Percentiles rank a stretch among this genome's conserved stretches.
phyloP scores from a whole-genome alignment of 179 eudicot genomes.

The Amaranthus tricolor region DNA sequence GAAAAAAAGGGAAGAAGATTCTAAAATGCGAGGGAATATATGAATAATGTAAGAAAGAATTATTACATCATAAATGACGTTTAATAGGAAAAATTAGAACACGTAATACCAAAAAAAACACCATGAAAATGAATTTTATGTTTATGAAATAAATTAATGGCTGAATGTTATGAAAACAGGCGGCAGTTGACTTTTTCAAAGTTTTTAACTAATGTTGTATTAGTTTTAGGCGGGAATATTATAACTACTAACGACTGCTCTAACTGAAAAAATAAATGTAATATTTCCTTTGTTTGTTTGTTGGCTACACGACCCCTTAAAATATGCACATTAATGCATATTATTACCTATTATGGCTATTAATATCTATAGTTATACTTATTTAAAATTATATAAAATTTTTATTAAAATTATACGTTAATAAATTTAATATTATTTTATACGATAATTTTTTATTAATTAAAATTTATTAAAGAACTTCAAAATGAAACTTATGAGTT shows the following conservation, averaged over 20 bases:
- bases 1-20: not conserved
- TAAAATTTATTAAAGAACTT: too few species aligned
- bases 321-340: too few species aligned
- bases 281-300: too few species aligned
- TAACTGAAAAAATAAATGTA: not conserved
- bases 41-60: constrained; percentile 15
- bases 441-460: too few species aligned
- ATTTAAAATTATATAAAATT: too few species aligned
- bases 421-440: too few species aligned
- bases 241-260: constrained; percentile 1
- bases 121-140: not conserved
- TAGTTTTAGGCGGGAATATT: constrained; percentile 12
- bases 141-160: not conserved
- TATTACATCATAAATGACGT: constrained; percentile 24
- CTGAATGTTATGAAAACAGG: constrained; percentile 10
- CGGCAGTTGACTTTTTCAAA: constrained; percentile 22
- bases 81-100: constrained; percentile 14
- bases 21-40: constrained; percentile 1
- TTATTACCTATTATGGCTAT: too few species aligned
- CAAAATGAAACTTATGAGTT: too few species aligned
- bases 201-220: not conserved
- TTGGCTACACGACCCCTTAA: too few species aligned
- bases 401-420: too few species aligned
- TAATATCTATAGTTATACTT: too few species aligned
- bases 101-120: constrained; percentile 19